A percentile compares a stretch with the other conserved stretches of the same genome.
Evolutionary conservation across 2,329 filamentous ascomycete species (phyloP).

Genomic region (Fusarium begoniae): DNA sequence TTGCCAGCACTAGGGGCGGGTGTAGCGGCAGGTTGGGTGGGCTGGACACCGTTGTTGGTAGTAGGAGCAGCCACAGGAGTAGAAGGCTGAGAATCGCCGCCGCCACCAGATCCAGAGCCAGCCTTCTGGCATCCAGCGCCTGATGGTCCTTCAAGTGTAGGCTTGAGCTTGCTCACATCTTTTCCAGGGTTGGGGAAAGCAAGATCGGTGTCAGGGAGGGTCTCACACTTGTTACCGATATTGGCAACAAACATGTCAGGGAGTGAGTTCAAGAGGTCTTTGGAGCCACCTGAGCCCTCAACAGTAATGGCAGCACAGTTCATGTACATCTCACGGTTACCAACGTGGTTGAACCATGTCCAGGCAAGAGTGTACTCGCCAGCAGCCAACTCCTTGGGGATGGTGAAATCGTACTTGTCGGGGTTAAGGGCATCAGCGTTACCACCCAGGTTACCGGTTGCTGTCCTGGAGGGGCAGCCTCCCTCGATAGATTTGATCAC

Average conservation of each 20-base stretch:
- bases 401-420: constrained; percentile 72
- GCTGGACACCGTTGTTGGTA: neutral
- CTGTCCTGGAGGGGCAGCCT: constrained; percentile 76
- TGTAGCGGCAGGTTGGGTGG: neutral
- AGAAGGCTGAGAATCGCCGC: neutral
- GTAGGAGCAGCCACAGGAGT: constrained; percentile 44
- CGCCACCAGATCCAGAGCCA: neutral
- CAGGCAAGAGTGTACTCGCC: constrained; percentile 87
- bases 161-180: constrained; percentile 60
- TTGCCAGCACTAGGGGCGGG: neutral
- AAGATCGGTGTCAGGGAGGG: rapidly evolving
- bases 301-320: constrained; percentile 85
- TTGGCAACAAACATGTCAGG: constrained; percentile 78
- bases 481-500: constrained; percentile 90
- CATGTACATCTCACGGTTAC: constrained; percentile 98
- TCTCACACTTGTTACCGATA: constrained; percentile 63
- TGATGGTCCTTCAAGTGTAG: neutral
- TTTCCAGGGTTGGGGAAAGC: constrained; percentile 69
- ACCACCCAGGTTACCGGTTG: constrained; percentile 50
- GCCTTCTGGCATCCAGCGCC: neutral
- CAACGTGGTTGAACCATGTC: constrained; percentile 94
- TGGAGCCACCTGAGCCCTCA: constrained; percentile 58
- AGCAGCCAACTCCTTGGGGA: constrained; percentile 75
- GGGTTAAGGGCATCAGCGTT: constrained; percentile 56
- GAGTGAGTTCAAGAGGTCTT: constrained; percentile 69